Conservation (phyloP, 2,329 filamentous ascomycete species). For the Trichoderma afroharzianum region DNA sequence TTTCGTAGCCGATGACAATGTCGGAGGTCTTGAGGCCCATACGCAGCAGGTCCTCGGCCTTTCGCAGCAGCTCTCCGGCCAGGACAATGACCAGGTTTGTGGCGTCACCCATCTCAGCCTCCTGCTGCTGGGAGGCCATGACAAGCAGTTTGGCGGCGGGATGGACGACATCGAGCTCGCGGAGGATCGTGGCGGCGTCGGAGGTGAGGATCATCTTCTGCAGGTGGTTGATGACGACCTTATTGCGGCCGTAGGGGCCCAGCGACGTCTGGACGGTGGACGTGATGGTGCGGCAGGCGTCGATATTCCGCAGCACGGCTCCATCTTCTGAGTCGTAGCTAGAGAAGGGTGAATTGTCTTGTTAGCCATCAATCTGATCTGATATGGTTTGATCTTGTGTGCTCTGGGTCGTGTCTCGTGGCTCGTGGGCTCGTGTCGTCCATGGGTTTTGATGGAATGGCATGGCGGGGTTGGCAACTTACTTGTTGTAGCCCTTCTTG, state of each 20-base stretch:
- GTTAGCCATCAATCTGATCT: neutral
- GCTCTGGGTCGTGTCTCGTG: neutral
- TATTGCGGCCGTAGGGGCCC: slow-evolving; percentile 96
- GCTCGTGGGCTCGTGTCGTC: too few species aligned
- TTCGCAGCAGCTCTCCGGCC: slow-evolving; percentile 90
- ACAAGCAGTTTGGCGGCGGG: slow-evolving; percentile 95
- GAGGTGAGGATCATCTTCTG: slow-evolving; percentile 99
- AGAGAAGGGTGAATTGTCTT: slow-evolving; percentile 32
- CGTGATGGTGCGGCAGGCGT: slow-evolving; percentile 93
- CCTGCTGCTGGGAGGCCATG: slow-evolving; percentile 98
- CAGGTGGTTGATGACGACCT: slow-evolving; percentile 99
- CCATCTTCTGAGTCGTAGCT: slow-evolving; percentile 99
- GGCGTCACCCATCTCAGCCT: slow-evolving; percentile 97
- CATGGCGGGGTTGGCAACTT: slow-evolving; percentile 38
- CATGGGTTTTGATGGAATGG: neutral
- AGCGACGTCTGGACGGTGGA: slow-evolving; percentile 96
- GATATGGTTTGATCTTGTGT: neutral
- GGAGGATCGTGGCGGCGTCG: slow-evolving; percentile 93
- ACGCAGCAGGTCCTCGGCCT: slow-evolving; percentile 92
- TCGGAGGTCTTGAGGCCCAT: slow-evolving; percentile 99
- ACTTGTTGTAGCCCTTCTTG: slow-evolving; percentile 97
- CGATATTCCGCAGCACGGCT: slow-evolving; percentile 96
- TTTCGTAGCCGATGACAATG: slow-evolving; percentile 93
- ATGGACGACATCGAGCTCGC: slow-evolving; percentile 97
- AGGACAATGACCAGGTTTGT: slow-evolving; percentile 97